A percentile compares a stretch with the other conserved stretches of the same genome.
Conservation (phyloP, 2,329 filamentous ascomycete species). For the Ramularia endophylla region DNA sequence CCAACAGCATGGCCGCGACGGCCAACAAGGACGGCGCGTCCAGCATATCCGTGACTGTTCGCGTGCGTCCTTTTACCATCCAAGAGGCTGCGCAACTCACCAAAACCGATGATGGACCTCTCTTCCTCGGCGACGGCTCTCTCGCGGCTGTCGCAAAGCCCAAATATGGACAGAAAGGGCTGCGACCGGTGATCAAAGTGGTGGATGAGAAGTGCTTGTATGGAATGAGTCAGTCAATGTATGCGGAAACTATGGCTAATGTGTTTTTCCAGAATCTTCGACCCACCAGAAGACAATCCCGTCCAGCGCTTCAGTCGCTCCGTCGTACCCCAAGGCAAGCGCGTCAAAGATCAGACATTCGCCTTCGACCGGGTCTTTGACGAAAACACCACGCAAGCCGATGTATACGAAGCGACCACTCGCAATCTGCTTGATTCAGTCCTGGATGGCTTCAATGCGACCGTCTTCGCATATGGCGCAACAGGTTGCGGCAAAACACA, state of each 20-base stretch:
- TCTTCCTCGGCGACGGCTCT: slow-evolving; percentile 96
- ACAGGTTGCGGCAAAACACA: slow-evolving; percentile 99
- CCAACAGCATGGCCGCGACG: slow-evolving; percentile 11
- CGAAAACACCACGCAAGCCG: slow-evolving; percentile 83
- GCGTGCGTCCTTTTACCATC: slow-evolving; percentile 67
- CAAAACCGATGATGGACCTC: slow-evolving; percentile 71
- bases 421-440: slow-evolving; percentile 88
- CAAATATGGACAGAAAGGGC: slow-evolving; percentile 77
- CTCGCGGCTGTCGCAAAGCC: slow-evolving; percentile 80
- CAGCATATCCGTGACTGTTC: slow-evolving; percentile 49
- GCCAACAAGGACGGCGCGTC: slow-evolving; percentile 37
- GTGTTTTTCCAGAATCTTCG: slow-evolving; percentile 67
- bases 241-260: slow-evolving; percentile 1
- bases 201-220: slow-evolving; percentile 95
- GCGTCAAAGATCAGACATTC: slow-evolving; percentile 96
- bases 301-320: slow-evolving; percentile 81
- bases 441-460: slow-evolving; percentile 96
- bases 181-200: slow-evolving; percentile 90
- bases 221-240: slow-evolving; percentile 30
- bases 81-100: slow-evolving; percentile 89
- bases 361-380: slow-evolving; percentile 96
- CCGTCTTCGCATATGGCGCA: slow-evolving; percentile 95
- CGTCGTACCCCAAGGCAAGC: slow-evolving; percentile 67
- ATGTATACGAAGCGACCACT: slow-evolving; percentile 93
- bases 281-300: slow-evolving; percentile 90